Conservation (phyloP, 352 stramenopile genomes). For the Phytopythium sindhum region DNA sequence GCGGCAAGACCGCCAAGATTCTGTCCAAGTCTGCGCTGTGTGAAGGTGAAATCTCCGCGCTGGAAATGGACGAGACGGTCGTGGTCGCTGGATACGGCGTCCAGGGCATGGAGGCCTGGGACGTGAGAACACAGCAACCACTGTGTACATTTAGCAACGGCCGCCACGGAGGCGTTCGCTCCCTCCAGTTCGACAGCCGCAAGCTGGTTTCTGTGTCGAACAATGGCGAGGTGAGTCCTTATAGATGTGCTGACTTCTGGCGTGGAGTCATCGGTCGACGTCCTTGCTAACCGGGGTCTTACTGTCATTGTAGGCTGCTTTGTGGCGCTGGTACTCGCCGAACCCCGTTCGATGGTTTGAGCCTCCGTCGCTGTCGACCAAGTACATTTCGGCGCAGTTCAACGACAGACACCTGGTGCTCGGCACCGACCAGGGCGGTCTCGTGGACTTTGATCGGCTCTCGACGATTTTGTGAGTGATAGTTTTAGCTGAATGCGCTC, state of each 20-base stretch:
- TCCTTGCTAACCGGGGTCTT: constrained; percentile 8
- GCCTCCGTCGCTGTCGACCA: constrained; percentile 38
- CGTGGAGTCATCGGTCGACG: background rate
- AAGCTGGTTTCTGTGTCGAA: constrained; percentile 83
- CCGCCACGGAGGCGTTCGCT: constrained; percentile 64
- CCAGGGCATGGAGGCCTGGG: constrained; percentile 87
- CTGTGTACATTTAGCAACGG: constrained; percentile 81
- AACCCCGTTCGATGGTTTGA: constrained; percentile 78
- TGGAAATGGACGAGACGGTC: constrained; percentile 89
- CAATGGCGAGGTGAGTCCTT: constrained; percentile 51
- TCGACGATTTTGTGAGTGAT: constrained; percentile 40
- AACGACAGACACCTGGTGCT: constrained; percentile 75
- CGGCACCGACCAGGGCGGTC: constrained; percentile 66
- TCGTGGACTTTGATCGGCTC: constrained; percentile 79
- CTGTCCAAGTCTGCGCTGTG: constrained; percentile 80
- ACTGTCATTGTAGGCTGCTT: constrained; percentile 43
- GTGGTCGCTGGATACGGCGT: constrained; percentile 80
- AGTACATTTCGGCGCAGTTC: constrained; percentile 69
- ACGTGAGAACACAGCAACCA: constrained; percentile 84
- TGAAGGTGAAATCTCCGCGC: constrained; percentile 62
- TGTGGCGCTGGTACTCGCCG: constrained; percentile 84
- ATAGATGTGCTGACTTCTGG: background rate
- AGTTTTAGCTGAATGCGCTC: constrained; percentile 2
- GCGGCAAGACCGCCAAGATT: constrained; percentile 85
- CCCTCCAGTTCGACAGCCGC: constrained; percentile 82